phyloP scores from a whole-genome alignment of 139 green algal genomes.

The Chlamydomonas sp. region DNA sequence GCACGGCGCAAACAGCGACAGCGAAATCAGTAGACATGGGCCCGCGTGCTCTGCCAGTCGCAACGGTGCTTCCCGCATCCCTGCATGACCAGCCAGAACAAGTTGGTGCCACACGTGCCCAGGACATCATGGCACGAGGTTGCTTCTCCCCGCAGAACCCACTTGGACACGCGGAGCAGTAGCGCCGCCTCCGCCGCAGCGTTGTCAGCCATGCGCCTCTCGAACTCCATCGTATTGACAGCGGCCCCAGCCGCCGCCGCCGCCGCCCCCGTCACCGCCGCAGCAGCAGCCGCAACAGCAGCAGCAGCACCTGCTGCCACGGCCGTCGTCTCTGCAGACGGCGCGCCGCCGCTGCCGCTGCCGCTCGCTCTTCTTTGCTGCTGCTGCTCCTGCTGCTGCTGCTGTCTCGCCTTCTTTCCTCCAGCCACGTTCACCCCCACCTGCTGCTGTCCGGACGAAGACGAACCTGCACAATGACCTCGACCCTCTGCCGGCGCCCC shows the following conservation, averaged over 20 bases:
- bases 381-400: constrained; percentile 11
- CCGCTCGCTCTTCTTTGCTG: not conserved
- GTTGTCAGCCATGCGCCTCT: constrained; percentile 4
- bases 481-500: too few relatives aligned
- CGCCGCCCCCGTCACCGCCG: not conserved
- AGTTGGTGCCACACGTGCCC: too few relatives aligned
- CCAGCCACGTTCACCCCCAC: too few relatives aligned
- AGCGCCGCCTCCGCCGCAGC: constrained; percentile 31
- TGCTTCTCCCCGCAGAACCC: not conserved
- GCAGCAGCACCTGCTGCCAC: not conserved
- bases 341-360: not conserved
- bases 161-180: not conserved
- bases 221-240: constrained; percentile 2
- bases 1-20: too few relatives aligned
- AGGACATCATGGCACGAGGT: too few relatives aligned
- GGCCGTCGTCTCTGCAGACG: not conserved
- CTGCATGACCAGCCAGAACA: too few relatives aligned
- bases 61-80: too few relatives aligned
- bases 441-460: too few relatives aligned
- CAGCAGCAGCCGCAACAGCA: not conserved
- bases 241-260: not conserved
- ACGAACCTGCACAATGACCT: too few relatives aligned
- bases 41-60: too few relatives aligned
- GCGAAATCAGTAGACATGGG: too few relatives aligned
- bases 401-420: not conserved